Evolutionary conservation across 345 rosid species (phyloP), one percentile per base, ranked within the genome.

Genomic region (Eucalyptus sp.): DNA sequence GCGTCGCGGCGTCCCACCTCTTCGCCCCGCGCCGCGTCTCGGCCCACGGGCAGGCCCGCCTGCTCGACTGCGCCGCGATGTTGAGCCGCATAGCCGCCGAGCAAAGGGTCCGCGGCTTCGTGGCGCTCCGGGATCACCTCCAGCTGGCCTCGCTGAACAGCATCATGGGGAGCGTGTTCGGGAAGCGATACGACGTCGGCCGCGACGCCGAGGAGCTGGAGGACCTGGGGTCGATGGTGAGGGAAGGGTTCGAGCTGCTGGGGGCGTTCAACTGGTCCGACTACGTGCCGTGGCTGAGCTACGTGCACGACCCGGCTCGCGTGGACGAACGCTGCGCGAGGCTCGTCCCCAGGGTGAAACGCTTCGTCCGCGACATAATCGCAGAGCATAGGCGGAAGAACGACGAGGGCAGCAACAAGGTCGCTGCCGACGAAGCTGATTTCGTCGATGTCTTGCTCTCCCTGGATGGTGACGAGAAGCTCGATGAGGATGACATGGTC

Each of bases 181-280:
- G 99, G 27, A 95, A 86, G 89, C 87, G 94, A 68, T 96, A 95
- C 90, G 94, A 93, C 37, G 90, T 89, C 6, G 76, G 16, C 8
- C 5, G 31, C 51, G 92, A 94, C 37, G n/a, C 60, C 27, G 66
- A 86, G 17, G 96, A 93, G 90, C 92, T 95, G 22, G 89, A 92
- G 48, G 95, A 94, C 87, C 93, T 96, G 2, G 89, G 68, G 62
- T 93, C 89, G 15, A 94, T 97, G 95, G 96, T 97, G 29, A 89
- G 89, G 17, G 97, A 97, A 95, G 99, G 99, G 9, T 97, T 96
- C 50, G 97, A 97, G 88, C 95, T 97, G 0, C 88, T 97, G 88
- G 99, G 99, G 83, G 95, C 97, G 33, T 95, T 96, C 87, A 96
- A 97, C 85, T 97, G 96, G 97, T 93, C 94, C 1, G 99, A 97